These are phyloP conservation scores for Phytophthora idaei DNA, from an alignment of 352 stramenopile genomes.

Conservation along the genomic window DNA sequence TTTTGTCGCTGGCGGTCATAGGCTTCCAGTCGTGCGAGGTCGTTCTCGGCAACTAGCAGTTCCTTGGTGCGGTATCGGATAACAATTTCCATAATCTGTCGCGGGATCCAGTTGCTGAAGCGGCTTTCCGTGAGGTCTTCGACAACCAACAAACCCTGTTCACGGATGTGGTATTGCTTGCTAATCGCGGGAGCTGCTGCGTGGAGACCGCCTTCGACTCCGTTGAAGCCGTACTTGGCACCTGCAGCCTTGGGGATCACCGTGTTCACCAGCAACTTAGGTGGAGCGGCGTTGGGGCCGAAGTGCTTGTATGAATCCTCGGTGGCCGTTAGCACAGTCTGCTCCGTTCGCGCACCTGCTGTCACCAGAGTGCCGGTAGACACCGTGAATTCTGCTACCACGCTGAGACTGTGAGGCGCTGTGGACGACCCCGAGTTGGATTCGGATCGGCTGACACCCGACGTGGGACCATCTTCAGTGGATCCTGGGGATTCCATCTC, in stretches of 20 bases:
- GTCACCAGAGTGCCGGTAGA: slow-evolving; percentile 69
- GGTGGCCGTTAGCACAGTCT: slow-evolving; percentile 60
- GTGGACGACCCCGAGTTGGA: slow-evolving; percentile 37
- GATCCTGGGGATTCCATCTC: slow-evolving; percentile 75
- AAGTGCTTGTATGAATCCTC: slow-evolving; percentile 83
- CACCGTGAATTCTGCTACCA: slow-evolving; percentile 80
- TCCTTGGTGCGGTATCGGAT: slow-evolving; percentile 81
- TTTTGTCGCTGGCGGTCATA: slow-evolving; percentile 83
- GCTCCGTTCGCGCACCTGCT: slow-evolving; percentile 65
- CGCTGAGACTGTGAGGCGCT: slow-evolving; percentile 42
- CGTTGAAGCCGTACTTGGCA: slow-evolving; percentile 67
- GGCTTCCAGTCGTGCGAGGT: slow-evolving; percentile 76
- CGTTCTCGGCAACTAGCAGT: slow-evolving; percentile 72
- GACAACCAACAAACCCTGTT: slow-evolving; percentile 79
- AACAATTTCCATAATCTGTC: slow-evolving; percentile 83
- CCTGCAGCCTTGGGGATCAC: slow-evolving; percentile 75
- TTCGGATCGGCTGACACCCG: slow-evolving; percentile 27
- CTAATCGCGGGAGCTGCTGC: slow-evolving; percentile 66
- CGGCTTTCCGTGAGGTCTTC: slow-evolving; percentile 85
- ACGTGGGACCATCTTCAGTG: slow-evolving; percentile 36
- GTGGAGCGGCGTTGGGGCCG: slow-evolving; percentile 53
- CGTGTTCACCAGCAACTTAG: slow-evolving; percentile 80
- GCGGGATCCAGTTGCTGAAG: slow-evolving; percentile 85
- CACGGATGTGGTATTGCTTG: slow-evolving; percentile 88
- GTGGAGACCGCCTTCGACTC: slow-evolving; percentile 55